Evolutionary conservation across 2,329 filamentous ascomycete genomes (phyloP), one percentile per base, ranked within the genome.

Genomic region (Aspergillus awamori): DNA sequence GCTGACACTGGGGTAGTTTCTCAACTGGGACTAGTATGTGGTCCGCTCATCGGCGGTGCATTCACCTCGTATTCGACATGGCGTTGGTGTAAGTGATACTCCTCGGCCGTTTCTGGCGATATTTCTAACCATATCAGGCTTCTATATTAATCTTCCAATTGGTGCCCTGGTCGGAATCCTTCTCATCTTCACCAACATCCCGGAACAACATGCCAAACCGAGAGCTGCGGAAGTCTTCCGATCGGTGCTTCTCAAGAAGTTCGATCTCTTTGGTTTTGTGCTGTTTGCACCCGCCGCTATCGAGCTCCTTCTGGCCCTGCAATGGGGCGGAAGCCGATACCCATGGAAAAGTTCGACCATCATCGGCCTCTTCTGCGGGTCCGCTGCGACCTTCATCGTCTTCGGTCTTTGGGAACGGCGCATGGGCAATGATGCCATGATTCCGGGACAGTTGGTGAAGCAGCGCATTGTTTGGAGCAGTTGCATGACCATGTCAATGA

Each of bases 281-380:
- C 72, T 84, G 60, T 79, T 86, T 67, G 77, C 85, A 28, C 82
- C 84, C 1, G 79, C 80, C 39, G 78, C 86, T 49, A 70, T 86
- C 62, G 83, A 80, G 65, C 75, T 86, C 11, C 73, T 87, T 8
- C 77, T 87, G 4, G 84, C 83, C 7, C 75, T 87, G 39, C 81
- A 87, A 66, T 87, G 83, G 81, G 85, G 84, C 13, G 85, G 85
- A 8, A 75, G 80, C 41, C 70, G 80, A 24, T 82, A 83, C 58
- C 54, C 84, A 4, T 87, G 84, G 85, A 76, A 70, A 59, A 79
- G 58, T 13, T 48, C 64, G 0, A 76, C 72, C 71, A 78, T 11
- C n/a, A 82, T 70, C 1, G 70, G 77, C 20, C 79, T 86, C 70
- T 72, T 78, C 15, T 58, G 70, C 58, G 64, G 65, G 1, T 66